Base-by-base conservation (phyloP, 176 grass and related monocot species). In the Aegilops umbellulata region DNA sequence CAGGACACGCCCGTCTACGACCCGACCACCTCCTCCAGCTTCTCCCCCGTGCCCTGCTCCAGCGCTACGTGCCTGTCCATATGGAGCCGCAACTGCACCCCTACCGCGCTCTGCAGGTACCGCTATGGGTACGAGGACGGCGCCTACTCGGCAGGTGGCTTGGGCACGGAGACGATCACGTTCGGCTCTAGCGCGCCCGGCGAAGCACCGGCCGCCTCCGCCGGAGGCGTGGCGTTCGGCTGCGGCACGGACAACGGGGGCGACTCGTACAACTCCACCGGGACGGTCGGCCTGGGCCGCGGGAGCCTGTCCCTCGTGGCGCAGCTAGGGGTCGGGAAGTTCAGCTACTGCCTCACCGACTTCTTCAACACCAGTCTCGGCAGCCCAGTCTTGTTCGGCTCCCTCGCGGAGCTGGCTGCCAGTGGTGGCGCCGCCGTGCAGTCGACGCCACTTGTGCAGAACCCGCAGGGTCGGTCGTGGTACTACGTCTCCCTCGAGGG, bases 331-430 rank as follows among this genome's bases (percentile, higher is more conserved):
- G 8, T 83, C 16, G 15, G 69, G 25, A 90, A 79, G 63, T 79
- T 90, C 70, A 83, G 79, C 22, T 90, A 90, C 32, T 90, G 84
- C 39, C 84, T 90, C 80, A 82, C 65, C 7, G 19, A 57, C 30
- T 82, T 36, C 80, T 70, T 57, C 42, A 24, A 82, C 20, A 46
- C 68, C 24, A 62, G 46, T 2, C 16, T 74, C 0, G 15, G 24
- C 10, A 83, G 81, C 51, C 51, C 53, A 0, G 22, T 83, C 53
- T 5, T 74, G 10, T 74, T 83, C 24, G 81, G 81, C 51, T 74
- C 23, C 26, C 26, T 65, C 27, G 26, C 63, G 26, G 63, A 65
- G 26, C 63, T 65, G 26, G 13, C 6, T 11, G 10, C 63, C 13
- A 8, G 63, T 30, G 63, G 63, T 6, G 63, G 13, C 63, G 63